Percentiles rank a stretch among this genome's conserved stretches.
These are phyloP conservation scores for Phellinidium pouzarii DNA, from an alignment of 1,284 basidiomycete genomes.

Conservation along the genomic window DNA sequence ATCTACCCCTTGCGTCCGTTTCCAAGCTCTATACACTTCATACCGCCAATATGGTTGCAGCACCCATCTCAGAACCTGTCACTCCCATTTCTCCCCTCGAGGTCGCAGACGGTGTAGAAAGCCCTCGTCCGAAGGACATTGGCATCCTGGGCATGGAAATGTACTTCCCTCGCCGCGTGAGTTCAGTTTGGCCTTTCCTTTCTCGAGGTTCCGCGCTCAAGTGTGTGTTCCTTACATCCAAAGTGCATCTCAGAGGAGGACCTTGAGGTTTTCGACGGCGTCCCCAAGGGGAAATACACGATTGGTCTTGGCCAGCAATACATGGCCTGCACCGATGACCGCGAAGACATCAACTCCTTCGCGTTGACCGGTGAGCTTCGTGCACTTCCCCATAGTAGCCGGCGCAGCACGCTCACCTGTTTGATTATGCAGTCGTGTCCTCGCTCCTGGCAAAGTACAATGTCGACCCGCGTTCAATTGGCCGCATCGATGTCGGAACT, in stretches of 20 bases:
- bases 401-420: constrained; percentile 1
- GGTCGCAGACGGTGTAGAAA: constrained; percentile 19
- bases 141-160: constrained; percentile 90
- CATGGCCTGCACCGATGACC: constrained; percentile 97
- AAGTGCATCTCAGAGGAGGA: constrained; percentile 96
- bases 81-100: constrained; percentile 18
- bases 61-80: constrained; percentile 18
- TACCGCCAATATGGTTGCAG: constrained; percentile 16
- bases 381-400: background rate
- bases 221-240: constrained; percentile 8
- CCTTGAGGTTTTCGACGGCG: constrained; percentile 94
- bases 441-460: constrained; percentile 92
- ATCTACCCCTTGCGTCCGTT: background rate
- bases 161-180: constrained; percentile 87
- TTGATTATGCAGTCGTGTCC: constrained; percentile 58
- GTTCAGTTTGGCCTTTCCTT: constrained; percentile 27
- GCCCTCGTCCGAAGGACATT: constrained; percentile 78
- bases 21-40: background rate
- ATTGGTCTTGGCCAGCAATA: constrained; percentile 97
- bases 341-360: constrained; percentile 99
- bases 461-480: constrained; percentile 93
- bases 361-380: constrained; percentile 78
- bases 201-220: constrained; percentile 25
- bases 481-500: constrained; percentile 95
- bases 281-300: constrained; percentile 96